Evolutionary conservation across 441 rosid species (phyloP).

Genomic region (Euphorbia corollata): DNA sequence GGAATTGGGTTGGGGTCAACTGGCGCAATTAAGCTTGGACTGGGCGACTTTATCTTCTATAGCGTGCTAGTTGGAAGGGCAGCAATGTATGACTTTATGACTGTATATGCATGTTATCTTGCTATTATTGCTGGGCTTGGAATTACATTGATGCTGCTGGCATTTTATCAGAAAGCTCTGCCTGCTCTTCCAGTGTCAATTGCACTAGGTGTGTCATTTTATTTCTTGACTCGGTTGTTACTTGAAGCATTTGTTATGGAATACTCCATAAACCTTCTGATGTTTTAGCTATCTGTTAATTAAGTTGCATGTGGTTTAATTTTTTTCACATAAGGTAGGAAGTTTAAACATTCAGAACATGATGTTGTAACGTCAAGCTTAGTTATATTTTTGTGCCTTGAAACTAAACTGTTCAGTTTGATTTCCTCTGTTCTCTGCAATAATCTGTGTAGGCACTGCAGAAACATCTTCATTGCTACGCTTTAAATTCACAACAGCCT

Average conservation of each 20-base stretch:
- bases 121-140: conserved; percentile 89
- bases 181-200: conserved; percentile 87
- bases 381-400: conserved; percentile 7
- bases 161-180: conserved; percentile 76
- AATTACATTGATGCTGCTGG: conserved; percentile 64
- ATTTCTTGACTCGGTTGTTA: conserved; percentile 57
- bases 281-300: conserved; percentile 46
- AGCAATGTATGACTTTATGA: conserved; percentile 87
- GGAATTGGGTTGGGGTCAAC: conserved; percentile 77
- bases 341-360: conserved; percentile 12
- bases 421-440: background rate
- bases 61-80: conserved; percentile 90
- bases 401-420: conserved; percentile 14
- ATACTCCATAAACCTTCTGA: conserved; percentile 66
- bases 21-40: conserved; percentile 85
- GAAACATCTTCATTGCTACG: background rate
- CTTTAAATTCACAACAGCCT: background rate
- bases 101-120: conserved; percentile 82
- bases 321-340: background rate
- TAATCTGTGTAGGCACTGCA: conserved; percentile 3
- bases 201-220: conserved; percentile 69
- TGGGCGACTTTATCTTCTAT: conserved; percentile 86
- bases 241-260: conserved; percentile 69
- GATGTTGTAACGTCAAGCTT: conserved; percentile 20
- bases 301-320: conserved; percentile 5